Base-by-base conservation (phyloP, 78 protist species). In the Dictyostelium purpureum region DNA sequence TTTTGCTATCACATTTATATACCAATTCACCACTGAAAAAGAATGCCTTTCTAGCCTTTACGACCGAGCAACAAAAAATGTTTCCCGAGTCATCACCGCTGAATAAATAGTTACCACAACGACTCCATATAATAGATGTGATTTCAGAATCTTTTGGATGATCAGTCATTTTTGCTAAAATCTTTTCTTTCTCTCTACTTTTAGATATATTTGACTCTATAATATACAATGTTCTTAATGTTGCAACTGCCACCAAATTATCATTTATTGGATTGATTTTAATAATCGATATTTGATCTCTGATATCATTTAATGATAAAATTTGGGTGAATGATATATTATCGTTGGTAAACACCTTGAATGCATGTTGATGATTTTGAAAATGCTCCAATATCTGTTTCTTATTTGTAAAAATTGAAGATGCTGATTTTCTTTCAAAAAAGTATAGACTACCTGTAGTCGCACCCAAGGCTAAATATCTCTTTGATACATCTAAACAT, bases 401-500 rank as follows among this genome's bases (percentile, higher is more conserved):
- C 43, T 79, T 35, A 37, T 45, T 75, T 43, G 47, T 21, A 12
- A 71, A 1, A 21, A 71, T 24, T 7, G 81, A 43, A 24, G 81
- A 75, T 5, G 35, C 28, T 35, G 66, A 47, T 47, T 85, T 85
- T 33, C 75, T 85, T 66, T 85, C 92, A 45, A 85, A 85, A 35
- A 85, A 85, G 37, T 85, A 85, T 31, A 85, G 14, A 45, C 82
- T 73, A 35, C 92, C 92, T 14, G 92, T 85, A 42, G 71, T 85
- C 9, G 92, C 92, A 85, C 92, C 92, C 76, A 85, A 45, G 26
- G 66, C 92, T 40, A 85, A 61, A 77, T 85, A 85, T 31, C 80
- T 21, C 21, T 31, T 40, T 31, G 92, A 73, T 11, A 85, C 76
- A 73, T 85, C 92, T 9, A 85, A 61, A 59, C 92, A 85, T 33